Evolutionary conservation across 305 asterid genomes (phyloP).

Genomic region (Fraxinus sp.): DNA sequence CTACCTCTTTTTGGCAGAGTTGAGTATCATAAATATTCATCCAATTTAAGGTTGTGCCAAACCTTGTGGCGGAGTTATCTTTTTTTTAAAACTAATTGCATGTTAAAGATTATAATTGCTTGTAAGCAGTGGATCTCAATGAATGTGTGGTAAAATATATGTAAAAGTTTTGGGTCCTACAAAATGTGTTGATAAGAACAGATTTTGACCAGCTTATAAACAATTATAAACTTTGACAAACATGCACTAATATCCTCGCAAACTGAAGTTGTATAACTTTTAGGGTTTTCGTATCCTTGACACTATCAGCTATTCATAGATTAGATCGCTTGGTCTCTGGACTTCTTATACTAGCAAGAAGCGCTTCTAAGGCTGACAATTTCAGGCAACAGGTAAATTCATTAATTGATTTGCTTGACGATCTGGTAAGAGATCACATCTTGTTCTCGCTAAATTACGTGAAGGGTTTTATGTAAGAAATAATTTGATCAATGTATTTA

Average conservation of each 20-base stretch:
- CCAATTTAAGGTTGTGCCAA: not conserved
- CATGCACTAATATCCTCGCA: not conserved
- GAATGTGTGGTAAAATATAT: not conserved
- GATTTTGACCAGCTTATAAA: no score
- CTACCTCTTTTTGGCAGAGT: conserved; percentile 29
- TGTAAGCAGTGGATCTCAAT: not conserved
- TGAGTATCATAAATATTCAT: conserved; percentile 6
- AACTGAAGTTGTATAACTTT: conserved; percentile 3
- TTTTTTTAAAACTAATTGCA: not conserved
- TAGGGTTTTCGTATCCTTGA: conserved; percentile 39
- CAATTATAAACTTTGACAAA: no score
- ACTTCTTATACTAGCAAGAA: conserved; percentile 91
- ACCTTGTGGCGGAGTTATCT: not conserved
- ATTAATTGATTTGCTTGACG: conserved; percentile 8
- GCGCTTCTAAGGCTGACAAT: conserved; percentile 74
- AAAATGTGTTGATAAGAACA: no score
- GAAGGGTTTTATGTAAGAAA: not conserved
- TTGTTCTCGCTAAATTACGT: not conserved
- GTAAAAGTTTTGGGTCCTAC: no score
- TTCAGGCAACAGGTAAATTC: conserved; percentile 81
- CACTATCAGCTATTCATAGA: conserved; percentile 80
- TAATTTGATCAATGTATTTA: not conserved
- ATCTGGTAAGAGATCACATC: not conserved
- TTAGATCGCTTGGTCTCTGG: conserved; percentile 97
- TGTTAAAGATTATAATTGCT: not conserved